Conservation (phyloP, 2,329 filamentous ascomycete genomes). For the Pestalotiopsis sp. region DNA sequence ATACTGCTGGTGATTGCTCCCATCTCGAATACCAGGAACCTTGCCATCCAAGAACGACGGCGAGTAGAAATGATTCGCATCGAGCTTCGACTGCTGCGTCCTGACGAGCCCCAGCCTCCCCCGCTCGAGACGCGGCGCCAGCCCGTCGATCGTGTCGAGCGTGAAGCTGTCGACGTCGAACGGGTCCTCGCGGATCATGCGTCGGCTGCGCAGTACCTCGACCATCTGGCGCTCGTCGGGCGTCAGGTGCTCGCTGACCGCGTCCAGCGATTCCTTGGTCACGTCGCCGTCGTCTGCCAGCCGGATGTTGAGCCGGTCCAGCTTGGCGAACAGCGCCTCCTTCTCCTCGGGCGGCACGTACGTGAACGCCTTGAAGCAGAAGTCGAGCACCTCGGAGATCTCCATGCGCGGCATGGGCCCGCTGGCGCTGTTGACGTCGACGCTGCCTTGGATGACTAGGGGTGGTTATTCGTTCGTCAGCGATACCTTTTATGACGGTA, state of each 20-base stretch:
- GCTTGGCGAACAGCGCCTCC: conserved; percentile 16
- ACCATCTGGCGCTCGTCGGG: conserved; percentile 17
- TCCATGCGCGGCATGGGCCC: conserved; percentile 11
- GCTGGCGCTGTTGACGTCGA: conserved; percentile 19
- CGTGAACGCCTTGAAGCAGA: conserved; percentile 18
- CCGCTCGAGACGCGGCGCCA: background rate
- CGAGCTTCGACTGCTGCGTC: background rate
- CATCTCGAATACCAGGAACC: background rate
- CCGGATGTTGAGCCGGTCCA: background rate
- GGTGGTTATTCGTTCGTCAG: too few species aligned
- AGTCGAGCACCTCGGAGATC: conserved; percentile 19
- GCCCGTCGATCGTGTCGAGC: background rate
- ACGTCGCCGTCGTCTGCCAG: background rate
- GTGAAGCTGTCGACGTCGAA: conserved; percentile 18
- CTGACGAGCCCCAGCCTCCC: background rate
- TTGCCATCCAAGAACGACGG: background rate
- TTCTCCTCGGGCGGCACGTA: conserved; percentile 17
- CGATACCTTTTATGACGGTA: background rate
- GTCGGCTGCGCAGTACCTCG: conserved; percentile 14
- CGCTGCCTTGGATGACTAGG: conserved; percentile 41
- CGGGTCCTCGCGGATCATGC: conserved; percentile 19
- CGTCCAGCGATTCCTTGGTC: background rate
- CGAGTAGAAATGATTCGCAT: background rate
- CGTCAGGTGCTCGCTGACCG: conserved; percentile 11
- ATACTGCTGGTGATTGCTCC: background rate